Evolutionary conservation across 169 alveolate species (phyloP), one percentile per base, ranked within the genome.

Genomic region (Fabrea salina): DNA sequence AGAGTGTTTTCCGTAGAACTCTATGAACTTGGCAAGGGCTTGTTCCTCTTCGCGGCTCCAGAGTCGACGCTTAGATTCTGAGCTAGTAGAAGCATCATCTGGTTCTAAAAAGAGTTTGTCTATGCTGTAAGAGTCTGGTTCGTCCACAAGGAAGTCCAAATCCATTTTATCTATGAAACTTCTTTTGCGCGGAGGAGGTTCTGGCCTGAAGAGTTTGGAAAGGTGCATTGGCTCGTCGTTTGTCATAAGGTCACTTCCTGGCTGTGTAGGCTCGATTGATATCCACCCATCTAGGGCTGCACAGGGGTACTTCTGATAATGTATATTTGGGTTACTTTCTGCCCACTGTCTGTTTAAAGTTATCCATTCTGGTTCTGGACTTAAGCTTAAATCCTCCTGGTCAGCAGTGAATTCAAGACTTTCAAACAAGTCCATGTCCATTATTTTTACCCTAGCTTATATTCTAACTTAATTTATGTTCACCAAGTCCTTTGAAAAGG

Each of bases 91-190:
- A 39, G 25, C 19, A n/a, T 41, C 54, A 44, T 49, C 66, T 19
- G 79, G 16, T 25, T 47, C 59, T 27, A 3, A 40, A 49, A 70
- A 70, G 4, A 70, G 27, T 27, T 33, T 44, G 6, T 70, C 66
- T 27, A 70, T 70, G 32, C 49, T 70, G 27, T 25, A 70, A 5
- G 70, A 43, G 22, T 70, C 79, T 43, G 59, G 67, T 3, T 70
- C 79, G 1, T 43, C 67, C 3, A 70, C 66, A 25, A 70, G 35
- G 13, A 41, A 43, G 13, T 43, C 19, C 22, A 70, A 50, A 30
- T 70, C 79, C 41, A 70, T 70, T 33, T 70, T 70, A 5, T 70
- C 79, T 30, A 70, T 70, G 37, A 70, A 70, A 35, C 79, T 27
- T 27, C 49, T 37, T 35, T 58, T 58, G 53, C 71, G 71, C 22